phyloP scores from a whole-genome alignment of 495 filamentous ascomycete species.

The Aspergillus ostianus region DNA sequence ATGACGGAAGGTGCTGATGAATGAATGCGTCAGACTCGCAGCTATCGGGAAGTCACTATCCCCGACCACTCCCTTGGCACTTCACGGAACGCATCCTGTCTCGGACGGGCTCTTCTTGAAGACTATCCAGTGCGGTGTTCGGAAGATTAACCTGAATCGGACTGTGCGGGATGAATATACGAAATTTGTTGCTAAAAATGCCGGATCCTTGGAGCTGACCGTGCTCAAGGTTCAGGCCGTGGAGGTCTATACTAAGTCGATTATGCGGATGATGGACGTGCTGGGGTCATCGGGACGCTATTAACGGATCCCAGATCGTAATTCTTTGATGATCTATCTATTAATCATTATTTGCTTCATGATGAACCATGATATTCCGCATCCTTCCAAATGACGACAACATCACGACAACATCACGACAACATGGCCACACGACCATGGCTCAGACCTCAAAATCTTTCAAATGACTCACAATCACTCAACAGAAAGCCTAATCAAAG shows the following conservation, averaged over 20 bases:
- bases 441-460: neutral
- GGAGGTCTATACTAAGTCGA: slow-evolving; percentile 57
- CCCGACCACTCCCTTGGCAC: slow-evolving; percentile 54
- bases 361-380: no score
- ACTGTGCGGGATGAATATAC: slow-evolving; percentile 63
- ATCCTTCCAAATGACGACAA: neutral
- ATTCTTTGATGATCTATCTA: neutral
- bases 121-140: slow-evolving; percentile 59
- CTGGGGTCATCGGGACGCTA: slow-evolving; percentile 54
- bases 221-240: slow-evolving; percentile 62
- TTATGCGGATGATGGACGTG: slow-evolving; percentile 65
- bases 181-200: slow-evolving; percentile 56
- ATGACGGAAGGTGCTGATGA: neutral
- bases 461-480: neutral
- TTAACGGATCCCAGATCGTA: neutral
- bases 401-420: neutral
- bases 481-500: neutral
- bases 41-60: slow-evolving; percentile 20
- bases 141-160: slow-evolving; percentile 70
- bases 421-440: neutral
- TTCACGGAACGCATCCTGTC: slow-evolving; percentile 72
- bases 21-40: slow-evolving; percentile 3
- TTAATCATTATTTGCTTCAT: neutral
- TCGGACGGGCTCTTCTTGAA: slow-evolving; percentile 54
- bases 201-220: slow-evolving; percentile 57